Base-by-base conservation (phyloP, 2,329 filamentous ascomycete genomes). In the Orbilia brochopaga region DNA sequence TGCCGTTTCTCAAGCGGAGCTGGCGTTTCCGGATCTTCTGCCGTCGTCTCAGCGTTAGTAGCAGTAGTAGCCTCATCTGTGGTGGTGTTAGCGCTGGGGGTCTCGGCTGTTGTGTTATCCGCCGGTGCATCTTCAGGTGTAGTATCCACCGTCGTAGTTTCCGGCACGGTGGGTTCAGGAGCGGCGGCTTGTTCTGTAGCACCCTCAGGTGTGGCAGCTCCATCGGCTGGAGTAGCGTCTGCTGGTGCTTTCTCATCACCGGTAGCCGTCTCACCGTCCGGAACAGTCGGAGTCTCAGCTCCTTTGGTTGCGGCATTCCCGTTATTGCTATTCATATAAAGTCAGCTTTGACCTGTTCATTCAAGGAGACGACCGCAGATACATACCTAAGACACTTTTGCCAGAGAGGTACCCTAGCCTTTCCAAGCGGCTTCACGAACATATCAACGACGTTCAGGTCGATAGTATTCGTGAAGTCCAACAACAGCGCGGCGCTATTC, bases 381-480 rank as follows among this genome's bases (percentile, higher is more conserved):
- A 50, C 51, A 2, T 50, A 64, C 54, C 48, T 59, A 37, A 70
- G 23, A 37, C 66, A 70, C 19, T 63, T 21, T 30, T 63, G 55
- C 59, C 59, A 70, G 32, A 70, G 54, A 10, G 59, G 66, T 2
- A 70, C 66, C 11, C 27, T 59, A 1, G 66, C 66, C 55, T 64
- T 64, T 8, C 66, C 66, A 40, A 70, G 17, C 17, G 54, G 59
- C 60, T 70, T 70, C 46, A 54, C 63, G 27, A 63, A 58, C 4
- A 64, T 21, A 21, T 70, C 59, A 3, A 58, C 23, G 3, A 70
- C 59, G 7, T 54, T 19, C 21, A 70, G 44, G 15, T 70, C 66
- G 37, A 70, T 64, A 3, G 48, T 40, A 17, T 70, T 64, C 4
- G 48, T 70, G 30, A 70, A 70, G 32, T 70, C 66, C 21, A 64